These are phyloP conservation scores for Kuraishia borneana DNA, from an alignment of 805 yeast genomes.

Conservation along the genomic window DNA sequence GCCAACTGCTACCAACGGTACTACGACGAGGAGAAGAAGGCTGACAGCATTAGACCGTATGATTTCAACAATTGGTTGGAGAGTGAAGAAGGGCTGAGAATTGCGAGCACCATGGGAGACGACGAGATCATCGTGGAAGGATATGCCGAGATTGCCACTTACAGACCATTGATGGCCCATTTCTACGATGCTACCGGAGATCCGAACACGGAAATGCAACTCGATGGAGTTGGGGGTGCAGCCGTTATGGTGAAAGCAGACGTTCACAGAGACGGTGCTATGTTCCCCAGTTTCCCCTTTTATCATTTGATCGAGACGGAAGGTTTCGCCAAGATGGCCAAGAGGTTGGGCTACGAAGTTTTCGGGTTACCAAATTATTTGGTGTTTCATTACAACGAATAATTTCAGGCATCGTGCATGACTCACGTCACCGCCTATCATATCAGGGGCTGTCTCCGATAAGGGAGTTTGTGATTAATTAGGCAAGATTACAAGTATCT, in stretches of 20 bases:
- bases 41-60: conserved; percentile 65
- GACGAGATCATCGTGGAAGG: conserved; percentile 96
- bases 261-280: conserved; percentile 98
- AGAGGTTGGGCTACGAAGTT: conserved; percentile 82
- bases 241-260: conserved; percentile 93
- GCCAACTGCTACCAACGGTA: conserved; percentile 92
- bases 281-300: conserved; percentile 98
- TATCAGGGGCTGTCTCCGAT: too few relatives aligned
- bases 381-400: conserved; percentile 86
- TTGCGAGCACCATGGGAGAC: conserved; percentile 64
- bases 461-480: background rate
- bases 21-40: conserved; percentile 42
- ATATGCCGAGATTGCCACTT: conserved; percentile 86
- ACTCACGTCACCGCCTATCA: too few relatives aligned
- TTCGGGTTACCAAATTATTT: conserved; percentile 90
- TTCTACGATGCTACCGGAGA: conserved; percentile 62
- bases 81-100: conserved; percentile 62
- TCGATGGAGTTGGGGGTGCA: conserved; percentile 98
- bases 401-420: conserved; percentile 7
- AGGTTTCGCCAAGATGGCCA: conserved; percentile 98
- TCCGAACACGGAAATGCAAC: conserved; percentile 54
- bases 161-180: conserved; percentile 89
- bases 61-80: conserved; percentile 96
- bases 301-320: conserved; percentile 95
- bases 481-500: too few relatives aligned